Base-by-base conservation (phyloP, 306 rosid genomes). In the Quercus robur region DNA sequence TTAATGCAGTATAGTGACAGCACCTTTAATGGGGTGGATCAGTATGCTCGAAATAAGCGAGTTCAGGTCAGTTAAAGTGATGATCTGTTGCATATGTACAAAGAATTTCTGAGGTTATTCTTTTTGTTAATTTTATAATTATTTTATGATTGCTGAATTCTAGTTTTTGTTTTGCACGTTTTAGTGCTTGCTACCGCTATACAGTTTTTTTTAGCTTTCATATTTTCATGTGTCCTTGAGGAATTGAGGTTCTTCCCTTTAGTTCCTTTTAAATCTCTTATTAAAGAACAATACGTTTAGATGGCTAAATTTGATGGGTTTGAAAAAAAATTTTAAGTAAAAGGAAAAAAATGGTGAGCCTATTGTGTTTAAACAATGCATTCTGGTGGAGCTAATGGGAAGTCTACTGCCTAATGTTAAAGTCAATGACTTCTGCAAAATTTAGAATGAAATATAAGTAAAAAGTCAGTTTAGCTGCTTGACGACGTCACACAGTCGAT, bases 41-140 rank as follows among this genome's bases (percentile, higher is more conserved):
- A 95, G 72, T 95, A 95, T 89, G 82, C 97, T 71, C 87, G 86
- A 80, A 95, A 95, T 85, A 95, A 95, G 86, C 91, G 99, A 55
- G 77, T 89, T 81, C 99, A 95, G 97, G 99, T 94, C 70, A 88
- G 86, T 84, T 79, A 68, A 56, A 20, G 76, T 79, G 63, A 55
- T 17, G 13, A 77, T 49, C 54, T 49, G 17, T 49, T 49, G 12
- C 54, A 12, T 26, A 35, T 64, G 12, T 21, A 55, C 38, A 28
- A 26, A 70, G 67, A 44, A 62, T 56, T 25, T 81, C 49, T 4
- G 23, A 72, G 15, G 75, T 66, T 70, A 12, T 59, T 57, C 23
- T 55, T 30, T 67, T 67, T 81, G 10, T 64, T 74, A 19, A 18
- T 46, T 41, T 7, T 12, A 3, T 30, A 26, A 56, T 5, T 73